Conservation (phyloP, 345 rosid species). For the Brassica incana region DNA sequence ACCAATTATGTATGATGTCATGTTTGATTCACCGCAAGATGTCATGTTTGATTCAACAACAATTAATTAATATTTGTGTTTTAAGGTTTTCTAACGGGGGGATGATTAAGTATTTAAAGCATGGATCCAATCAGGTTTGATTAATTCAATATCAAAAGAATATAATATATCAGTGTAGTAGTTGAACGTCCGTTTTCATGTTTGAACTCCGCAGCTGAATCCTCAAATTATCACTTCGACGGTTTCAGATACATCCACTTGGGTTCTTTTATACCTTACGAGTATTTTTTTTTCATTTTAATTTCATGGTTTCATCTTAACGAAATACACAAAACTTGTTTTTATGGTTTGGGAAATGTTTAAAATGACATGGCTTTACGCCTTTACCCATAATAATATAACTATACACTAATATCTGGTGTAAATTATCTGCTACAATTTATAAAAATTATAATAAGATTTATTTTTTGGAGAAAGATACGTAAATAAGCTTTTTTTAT, state of each 20-base stretch:
- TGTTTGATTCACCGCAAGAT: background rate
- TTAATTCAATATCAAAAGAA: background rate
- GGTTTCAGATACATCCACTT: slow-evolving; percentile 17
- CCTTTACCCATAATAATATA: background rate
- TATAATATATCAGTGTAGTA: background rate
- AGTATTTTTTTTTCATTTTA: background rate
- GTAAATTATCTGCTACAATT: background rate
- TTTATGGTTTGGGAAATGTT: background rate
- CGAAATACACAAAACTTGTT: background rate
- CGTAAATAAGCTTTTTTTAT: background rate
- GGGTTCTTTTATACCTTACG: background rate
- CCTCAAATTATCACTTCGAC: slow-evolving; percentile 3
- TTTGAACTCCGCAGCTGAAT: slow-evolving; percentile 28
- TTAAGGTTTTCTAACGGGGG: background rate
- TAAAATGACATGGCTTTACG: background rate
- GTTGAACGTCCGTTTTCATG: slow-evolving; percentile 25
- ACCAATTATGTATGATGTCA: background rate
- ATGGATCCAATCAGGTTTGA: slow-evolving; percentile 23
- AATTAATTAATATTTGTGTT: background rate
- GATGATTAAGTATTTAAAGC: background rate
- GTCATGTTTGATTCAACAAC: too few species aligned
- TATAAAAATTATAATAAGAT: background rate
- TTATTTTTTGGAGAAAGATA: background rate
- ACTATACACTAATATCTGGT: background rate
- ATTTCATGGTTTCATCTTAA: background rate